Evolutionary conservation across 805 yeast species (phyloP), one percentile per base, ranked within the genome.

Genomic region (Phaffomyces opuntiae): DNA sequence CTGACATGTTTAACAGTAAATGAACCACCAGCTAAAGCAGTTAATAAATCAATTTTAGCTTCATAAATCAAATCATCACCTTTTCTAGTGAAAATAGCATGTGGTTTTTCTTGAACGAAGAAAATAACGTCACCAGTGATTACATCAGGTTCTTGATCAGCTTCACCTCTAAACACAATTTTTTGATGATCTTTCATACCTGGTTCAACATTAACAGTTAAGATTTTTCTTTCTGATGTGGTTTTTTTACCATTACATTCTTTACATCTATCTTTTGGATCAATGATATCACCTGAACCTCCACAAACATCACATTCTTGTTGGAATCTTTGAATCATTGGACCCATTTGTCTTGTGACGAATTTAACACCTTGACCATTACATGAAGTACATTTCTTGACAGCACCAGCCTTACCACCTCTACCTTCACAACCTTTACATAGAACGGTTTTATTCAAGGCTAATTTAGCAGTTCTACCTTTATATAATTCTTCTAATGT

Each of bases 271-370:
- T 88, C 96, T 72, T 84, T 84, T 44, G 90, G 76, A 65, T 84
- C 81, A 62, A 89, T 78, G 53, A 83, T 84, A 66, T 85, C 91
- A 65, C 99, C 99, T 49, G 83, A 75, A 64, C 98, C 99, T 54
- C 80, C 70, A 81, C 99, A 93, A 49, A 69, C 82, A 56, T 86
- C 91, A 84, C 99, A 93, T 45, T 80, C 81, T 39, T 95, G 81
- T 73, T 93, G 98, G 80, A 87, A 87, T 76, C 96, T 86, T 74
- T 93, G 99, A 61, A 93, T 86, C 90, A 93, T 88, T 55, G 96
- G 96, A 58, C 99, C 99, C 96, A 93, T 90, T 71, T 93, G 98
- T 74, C 96, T 86, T 44, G 96, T 87, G 55, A 89, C 84, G 54
- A 91, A 83, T 68, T 80, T 87, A 67, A 83, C 70, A 78, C 99